Percentiles rank a stretch among this genome's conserved stretches.
Conservation (phyloP, 306 rosid species). For the Inga leiocalycina region DNA sequence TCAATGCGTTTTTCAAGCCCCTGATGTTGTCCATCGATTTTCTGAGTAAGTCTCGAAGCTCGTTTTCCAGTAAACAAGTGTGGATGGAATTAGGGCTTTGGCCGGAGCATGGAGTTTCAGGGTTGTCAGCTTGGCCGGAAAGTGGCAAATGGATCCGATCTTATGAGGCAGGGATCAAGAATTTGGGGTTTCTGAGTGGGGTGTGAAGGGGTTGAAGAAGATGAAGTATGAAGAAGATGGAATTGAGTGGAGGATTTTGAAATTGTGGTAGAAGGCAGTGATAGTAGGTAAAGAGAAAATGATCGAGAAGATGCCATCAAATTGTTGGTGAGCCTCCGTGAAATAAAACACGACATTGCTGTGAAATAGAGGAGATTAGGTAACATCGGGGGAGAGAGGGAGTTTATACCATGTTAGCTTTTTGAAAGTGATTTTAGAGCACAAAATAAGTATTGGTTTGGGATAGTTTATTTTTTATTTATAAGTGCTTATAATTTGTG, state of each 20-base stretch:
- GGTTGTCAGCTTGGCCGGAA: not conserved
- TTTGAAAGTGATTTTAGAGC: too few species aligned
- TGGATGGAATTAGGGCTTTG: not conserved
- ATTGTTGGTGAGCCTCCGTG: not conserved
- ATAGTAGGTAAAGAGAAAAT: not conserved
- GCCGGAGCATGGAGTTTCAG: not conserved
- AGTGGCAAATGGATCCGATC: not conserved
- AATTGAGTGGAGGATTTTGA: not conserved
- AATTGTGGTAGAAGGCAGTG: not conserved
- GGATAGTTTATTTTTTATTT: too few species aligned
- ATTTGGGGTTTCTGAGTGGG: not conserved
- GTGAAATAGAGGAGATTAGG: not conserved
- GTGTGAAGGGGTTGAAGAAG: not conserved
- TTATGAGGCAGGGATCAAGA: not conserved
- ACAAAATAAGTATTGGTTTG: too few species aligned
- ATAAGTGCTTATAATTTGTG: too few species aligned
- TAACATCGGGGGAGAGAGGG: too few species aligned
- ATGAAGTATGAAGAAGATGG: not conserved
- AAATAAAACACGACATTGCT: not conserved
- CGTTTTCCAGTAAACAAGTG: not conserved
- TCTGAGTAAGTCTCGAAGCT: not conserved
- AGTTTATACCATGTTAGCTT: too few species aligned
- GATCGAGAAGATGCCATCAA: not conserved
- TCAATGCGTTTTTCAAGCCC: not conserved
- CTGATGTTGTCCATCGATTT: not conserved